phyloP scores from a whole-genome alignment of 202 grass and related monocot species.

The Carex arenaria region DNA sequence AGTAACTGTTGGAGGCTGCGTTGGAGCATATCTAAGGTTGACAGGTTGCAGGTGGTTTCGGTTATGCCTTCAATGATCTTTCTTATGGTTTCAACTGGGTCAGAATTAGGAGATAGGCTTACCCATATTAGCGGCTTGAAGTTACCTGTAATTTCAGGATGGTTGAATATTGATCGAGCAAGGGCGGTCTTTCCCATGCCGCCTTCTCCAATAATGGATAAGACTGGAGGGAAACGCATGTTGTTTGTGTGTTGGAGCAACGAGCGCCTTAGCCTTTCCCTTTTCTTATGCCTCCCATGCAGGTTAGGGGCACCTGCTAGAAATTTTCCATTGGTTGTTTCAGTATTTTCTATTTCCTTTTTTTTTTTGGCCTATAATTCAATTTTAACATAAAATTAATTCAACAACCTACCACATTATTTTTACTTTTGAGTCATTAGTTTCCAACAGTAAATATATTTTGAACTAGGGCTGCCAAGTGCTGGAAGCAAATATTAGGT shows the following conservation, averaged over 20 bases:
- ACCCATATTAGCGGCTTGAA: conserved; percentile 28
- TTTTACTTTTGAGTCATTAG: background rate
- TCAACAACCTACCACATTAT: background rate
- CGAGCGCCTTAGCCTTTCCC: background rate
- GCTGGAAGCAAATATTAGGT: no score
- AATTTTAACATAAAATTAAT: background rate
- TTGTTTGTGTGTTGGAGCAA: background rate
- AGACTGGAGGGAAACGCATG: background rate
- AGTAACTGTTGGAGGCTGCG: no score
- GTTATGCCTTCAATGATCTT: conserved; percentile 24
- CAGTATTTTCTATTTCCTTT: background rate
- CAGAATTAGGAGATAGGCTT: background rate
- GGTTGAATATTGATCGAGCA: conserved; percentile 11
- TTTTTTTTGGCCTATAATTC: background rate
- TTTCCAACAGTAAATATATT: background rate
- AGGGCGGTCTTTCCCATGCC: conserved; percentile 39
- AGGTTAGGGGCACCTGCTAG: background rate
- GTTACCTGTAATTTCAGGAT: background rate
- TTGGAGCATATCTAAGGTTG: no score
- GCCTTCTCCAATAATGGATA: conserved; percentile 24
- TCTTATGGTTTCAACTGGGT: conserved; percentile 13
- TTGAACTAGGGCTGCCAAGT: background rate
- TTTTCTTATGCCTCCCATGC: background rate
- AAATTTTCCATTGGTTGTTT: background rate
- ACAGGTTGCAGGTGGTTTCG: background rate